Conservation (phyloP, 169 alveolate species). For the Perkinsus olseni region DNA sequence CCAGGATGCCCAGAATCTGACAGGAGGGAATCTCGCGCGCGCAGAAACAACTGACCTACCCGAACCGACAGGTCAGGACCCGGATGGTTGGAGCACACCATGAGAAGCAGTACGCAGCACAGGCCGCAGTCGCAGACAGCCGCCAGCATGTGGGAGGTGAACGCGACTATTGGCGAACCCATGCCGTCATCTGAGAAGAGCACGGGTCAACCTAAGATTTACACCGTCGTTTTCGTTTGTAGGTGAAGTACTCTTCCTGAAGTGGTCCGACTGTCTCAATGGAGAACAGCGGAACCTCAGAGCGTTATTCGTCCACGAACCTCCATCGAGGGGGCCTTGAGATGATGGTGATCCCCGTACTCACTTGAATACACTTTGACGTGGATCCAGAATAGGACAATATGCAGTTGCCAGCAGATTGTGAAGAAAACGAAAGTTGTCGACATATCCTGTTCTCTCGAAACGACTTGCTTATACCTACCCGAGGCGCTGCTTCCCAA, state of each 20-base stretch:
- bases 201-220: no score
- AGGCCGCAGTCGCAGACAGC: background rate
- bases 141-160: background rate
- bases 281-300: no score
- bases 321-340: no score
- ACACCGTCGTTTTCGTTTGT: no score
- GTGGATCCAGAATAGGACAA: background rate
- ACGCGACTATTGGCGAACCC: background rate
- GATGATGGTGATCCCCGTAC: no score
- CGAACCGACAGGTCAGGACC: background rate
- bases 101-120: background rate
- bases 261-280: no score
- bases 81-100: background rate
- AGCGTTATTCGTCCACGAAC: no score
- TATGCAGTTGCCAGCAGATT: background rate
- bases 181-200: background rate
- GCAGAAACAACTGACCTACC: background rate
- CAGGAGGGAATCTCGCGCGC: background rate
- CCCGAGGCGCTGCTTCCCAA: background rate
- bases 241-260: no score
- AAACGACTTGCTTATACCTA: background rate
- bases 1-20: background rate
- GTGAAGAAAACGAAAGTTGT: background rate
- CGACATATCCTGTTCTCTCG: background rate
- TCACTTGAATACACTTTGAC: background rate